These are phyloP conservation scores for Boletus fagicola DNA, from an alignment of 768 basidiomycete genomes.

Conservation along the genomic window DNA sequence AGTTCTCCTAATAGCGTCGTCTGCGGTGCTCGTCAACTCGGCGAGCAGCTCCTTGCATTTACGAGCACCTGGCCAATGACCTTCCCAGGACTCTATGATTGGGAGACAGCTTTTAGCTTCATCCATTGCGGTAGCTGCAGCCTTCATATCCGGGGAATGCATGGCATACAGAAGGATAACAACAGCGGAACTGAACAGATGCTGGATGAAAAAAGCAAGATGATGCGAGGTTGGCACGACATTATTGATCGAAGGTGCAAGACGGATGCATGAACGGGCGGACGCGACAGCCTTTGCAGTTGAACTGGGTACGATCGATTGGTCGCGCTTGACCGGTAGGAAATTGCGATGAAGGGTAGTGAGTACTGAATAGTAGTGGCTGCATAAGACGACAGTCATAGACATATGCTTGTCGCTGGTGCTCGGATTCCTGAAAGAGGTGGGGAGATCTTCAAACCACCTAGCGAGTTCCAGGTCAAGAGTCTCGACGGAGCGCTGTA, in stretches of 20 bases:
- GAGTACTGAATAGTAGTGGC: constrained; percentile 85
- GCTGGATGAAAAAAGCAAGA: constrained; percentile 86
- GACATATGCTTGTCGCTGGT: constrained; percentile 77
- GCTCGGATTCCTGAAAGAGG: constrained; percentile 70
- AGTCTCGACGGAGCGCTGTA: constrained; percentile 76
- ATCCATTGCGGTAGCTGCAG: constrained; percentile 72
- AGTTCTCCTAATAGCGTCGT: constrained; percentile 54
- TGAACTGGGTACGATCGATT: constrained; percentile 66
- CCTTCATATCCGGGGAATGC: constrained; percentile 68
- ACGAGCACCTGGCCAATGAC: constrained; percentile 82
- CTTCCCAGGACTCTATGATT: constrained; percentile 79
- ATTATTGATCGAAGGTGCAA: constrained; percentile 82
- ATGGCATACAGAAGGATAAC: constrained; percentile 84
- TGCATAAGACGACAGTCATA: constrained; percentile 83
- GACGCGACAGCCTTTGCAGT: constrained; percentile 79
- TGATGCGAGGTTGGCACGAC: constrained; percentile 84
- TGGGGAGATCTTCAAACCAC: constrained; percentile 81
- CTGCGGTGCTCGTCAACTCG: constrained; percentile 67
- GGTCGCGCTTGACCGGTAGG: constrained; percentile 74
- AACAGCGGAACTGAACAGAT: constrained; percentile 84
- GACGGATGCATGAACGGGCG: constrained; percentile 80
- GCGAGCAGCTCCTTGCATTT: constrained; percentile 81
- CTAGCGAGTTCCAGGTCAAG: constrained; percentile 74
- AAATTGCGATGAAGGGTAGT: constrained; percentile 89
- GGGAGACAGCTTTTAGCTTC: constrained; percentile 72